Percentiles rank a stretch among this genome's conserved stretches.
These are phyloP conservation scores for Sphenostylis stenocarpa DNA, from an alignment of 306 rosid species.

Conservation along the genomic window DNA sequence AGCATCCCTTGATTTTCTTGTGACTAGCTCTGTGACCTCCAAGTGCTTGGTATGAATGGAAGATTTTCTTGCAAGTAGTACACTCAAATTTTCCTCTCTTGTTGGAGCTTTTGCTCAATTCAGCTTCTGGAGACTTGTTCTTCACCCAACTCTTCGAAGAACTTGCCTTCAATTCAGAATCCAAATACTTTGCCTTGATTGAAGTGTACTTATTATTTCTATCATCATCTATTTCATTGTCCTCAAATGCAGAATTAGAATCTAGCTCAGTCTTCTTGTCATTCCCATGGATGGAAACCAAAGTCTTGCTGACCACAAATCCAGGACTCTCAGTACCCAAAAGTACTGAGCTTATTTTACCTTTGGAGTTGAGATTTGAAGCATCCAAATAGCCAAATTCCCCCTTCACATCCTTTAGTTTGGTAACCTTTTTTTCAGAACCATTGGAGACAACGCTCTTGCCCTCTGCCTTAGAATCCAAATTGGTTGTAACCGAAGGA, in stretches of 20 bases:
- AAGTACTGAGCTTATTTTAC: conserved; percentile 25
- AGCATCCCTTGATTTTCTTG: conserved; percentile 67
- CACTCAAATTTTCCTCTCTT: conserved; percentile 76
- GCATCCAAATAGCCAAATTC: conserved; percentile 35
- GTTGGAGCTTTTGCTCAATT: conserved; percentile 36
- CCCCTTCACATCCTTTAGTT: conserved; percentile 25
- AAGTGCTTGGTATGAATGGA: conserved; percentile 85
- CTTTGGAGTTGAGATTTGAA: conserved; percentile 34
- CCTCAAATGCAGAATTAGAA: conserved; percentile 33
- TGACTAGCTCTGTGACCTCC: conserved; percentile 98
- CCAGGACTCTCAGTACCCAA: conserved; percentile 26
- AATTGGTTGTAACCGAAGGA: conserved; percentile 33
- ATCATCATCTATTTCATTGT: conserved; percentile 40
- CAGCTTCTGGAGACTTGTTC: conserved; percentile 36
- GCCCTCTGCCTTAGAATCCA: conserved; percentile 34
- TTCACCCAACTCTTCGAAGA: conserved; percentile 27
- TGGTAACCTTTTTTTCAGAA: conserved; percentile 25
- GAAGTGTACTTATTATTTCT: conserved; percentile 39
- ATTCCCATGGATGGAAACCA: conserved; percentile 23
- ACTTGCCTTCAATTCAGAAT: conserved; percentile 39
- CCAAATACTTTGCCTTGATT: conserved; percentile 46
- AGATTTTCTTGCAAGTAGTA: conserved; percentile 69
- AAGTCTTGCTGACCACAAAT: conserved; percentile 27
- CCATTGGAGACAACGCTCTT: not conserved
- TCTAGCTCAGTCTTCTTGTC: conserved; percentile 32